phyloP scores from a whole-genome alignment of 768 basidiomycete species.

The Amanita subjunquillea region DNA sequence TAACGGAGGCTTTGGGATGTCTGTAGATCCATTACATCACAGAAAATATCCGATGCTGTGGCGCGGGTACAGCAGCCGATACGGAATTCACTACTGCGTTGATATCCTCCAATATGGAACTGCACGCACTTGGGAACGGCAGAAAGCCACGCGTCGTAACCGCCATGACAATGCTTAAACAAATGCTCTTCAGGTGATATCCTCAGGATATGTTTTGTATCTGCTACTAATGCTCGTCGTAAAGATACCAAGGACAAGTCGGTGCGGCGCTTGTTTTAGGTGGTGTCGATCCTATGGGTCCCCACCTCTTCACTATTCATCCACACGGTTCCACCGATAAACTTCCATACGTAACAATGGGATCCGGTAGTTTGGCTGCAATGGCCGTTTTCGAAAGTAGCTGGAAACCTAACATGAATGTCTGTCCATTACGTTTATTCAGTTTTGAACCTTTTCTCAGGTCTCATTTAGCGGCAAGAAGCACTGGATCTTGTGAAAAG shows the following conservation, averaged over 20 bases:
- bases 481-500: constrained; percentile 77
- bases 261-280: constrained; percentile 96
- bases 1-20: background rate
- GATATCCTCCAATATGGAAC: constrained; percentile 92
- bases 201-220: background rate
- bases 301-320: constrained; percentile 91
- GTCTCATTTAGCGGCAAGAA: constrained; percentile 50
- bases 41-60: constrained; percentile 93
- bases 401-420: constrained; percentile 79
- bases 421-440: constrained; percentile 21
- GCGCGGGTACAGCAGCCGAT: constrained; percentile 98
- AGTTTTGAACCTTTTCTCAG: background rate
- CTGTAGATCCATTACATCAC: constrained; percentile 82
- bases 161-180: constrained; percentile 98
- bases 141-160: constrained; percentile 91
- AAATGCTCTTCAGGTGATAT: constrained; percentile 80
- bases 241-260: constrained; percentile 85
- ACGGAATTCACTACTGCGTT: constrained; percentile 92
- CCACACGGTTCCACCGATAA: constrained; percentile 99
- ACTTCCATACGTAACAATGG: constrained; percentile 98
- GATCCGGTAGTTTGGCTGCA: constrained; percentile 89
- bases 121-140: constrained; percentile 85
- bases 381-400: constrained; percentile 95
- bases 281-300: constrained; percentile 89
- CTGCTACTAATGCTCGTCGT: background rate